Evolutionary conservation across 108 stramenopile genomes (phyloP).

Genomic region (Epipyxis sp.): DNA sequence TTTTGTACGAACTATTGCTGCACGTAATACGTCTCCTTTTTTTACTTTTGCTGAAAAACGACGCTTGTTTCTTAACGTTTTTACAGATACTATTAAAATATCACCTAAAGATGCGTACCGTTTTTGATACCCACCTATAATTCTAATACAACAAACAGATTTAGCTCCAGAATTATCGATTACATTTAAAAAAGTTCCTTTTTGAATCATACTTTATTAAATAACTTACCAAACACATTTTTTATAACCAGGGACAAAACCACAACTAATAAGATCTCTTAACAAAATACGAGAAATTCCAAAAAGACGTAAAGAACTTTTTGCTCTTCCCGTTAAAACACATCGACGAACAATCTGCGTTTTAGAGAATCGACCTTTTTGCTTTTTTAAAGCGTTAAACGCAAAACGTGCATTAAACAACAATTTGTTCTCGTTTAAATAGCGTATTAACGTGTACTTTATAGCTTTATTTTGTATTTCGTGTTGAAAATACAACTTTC

Average conservation of each 20-base stretch:
- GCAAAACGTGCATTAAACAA: neutral
- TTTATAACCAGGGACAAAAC: conserved; percentile 23
- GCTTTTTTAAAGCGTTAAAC: no score
- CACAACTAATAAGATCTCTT: neutral
- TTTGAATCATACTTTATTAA: conserved; percentile 25
- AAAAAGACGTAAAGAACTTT: neutral
- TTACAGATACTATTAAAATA: conserved; percentile 14
- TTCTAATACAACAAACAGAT: neutral
- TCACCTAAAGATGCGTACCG: conserved; percentile 12
- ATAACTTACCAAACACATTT: conserved; percentile 27
- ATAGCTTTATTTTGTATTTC: conserved; percentile 13
- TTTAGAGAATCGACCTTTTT: conserved; percentile 11
- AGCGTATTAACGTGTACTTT: neutral
- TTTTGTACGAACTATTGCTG: conserved; percentile 14
- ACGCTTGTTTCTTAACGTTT: no score
- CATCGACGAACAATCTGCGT: conserved; percentile 19
- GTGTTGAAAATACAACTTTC: conserved; percentile 5
- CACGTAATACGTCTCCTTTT: conserved; percentile 12
- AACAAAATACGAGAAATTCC: conserved; percentile 1
- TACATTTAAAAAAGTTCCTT: conserved; percentile 15
- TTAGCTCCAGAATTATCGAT: conserved; percentile 21
- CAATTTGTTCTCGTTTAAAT: conserved; percentile 15
- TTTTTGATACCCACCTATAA: conserved; percentile 19
- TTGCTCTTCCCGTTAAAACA: conserved; percentile 2
- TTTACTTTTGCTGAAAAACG: conserved; percentile 8